Conservation (phyloP, 2,329 filamentous ascomycete genomes). For the Alternaria dauci region DNA sequence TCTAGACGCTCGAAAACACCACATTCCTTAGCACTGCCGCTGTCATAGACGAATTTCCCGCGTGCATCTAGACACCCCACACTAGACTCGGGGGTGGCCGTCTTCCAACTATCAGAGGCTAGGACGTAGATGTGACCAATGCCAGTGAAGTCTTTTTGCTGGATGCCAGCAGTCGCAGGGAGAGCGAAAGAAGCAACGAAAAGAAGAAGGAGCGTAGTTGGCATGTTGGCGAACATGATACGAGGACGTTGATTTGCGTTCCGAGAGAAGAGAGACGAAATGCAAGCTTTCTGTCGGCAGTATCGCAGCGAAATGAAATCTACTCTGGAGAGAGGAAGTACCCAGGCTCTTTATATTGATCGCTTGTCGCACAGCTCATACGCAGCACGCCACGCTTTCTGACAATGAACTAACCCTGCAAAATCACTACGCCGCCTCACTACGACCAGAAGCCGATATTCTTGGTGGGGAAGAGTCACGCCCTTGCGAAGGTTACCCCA, state of each 20-base stretch:
- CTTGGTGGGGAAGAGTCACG: background rate
- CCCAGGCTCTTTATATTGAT: slow-evolving; percentile 1
- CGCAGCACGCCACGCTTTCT: background rate
- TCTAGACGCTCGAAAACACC: slow-evolving; percentile 32
- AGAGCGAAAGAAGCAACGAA: slow-evolving; percentile 17
- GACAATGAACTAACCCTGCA: background rate
- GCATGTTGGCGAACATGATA: slow-evolving; percentile 17
- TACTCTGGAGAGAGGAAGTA: background rate
- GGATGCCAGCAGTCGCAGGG: slow-evolving; percentile 25
- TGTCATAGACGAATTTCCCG: slow-evolving; percentile 34
- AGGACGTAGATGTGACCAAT: slow-evolving; percentile 42
- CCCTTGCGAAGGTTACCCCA: background rate
- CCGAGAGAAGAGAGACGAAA: slow-evolving; percentile 6
- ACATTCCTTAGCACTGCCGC: slow-evolving; percentile 21
- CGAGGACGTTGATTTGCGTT: background rate
- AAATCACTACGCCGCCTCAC: background rate
- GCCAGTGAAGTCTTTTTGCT: slow-evolving; percentile 41
- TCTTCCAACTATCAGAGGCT: slow-evolving; percentile 38
- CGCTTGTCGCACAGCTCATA: background rate
- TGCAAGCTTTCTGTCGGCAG: background rate
- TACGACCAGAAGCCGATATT: background rate
- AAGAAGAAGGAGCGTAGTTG: slow-evolving; percentile 18
- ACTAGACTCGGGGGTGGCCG: slow-evolving; percentile 30
- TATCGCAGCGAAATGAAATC: background rate
- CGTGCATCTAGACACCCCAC: slow-evolving; percentile 40